Percentiles rank a stretch among this genome's conserved stretches.
Conservation (phyloP, 345 rosid species). For the Abelmoschus esculentus region DNA sequence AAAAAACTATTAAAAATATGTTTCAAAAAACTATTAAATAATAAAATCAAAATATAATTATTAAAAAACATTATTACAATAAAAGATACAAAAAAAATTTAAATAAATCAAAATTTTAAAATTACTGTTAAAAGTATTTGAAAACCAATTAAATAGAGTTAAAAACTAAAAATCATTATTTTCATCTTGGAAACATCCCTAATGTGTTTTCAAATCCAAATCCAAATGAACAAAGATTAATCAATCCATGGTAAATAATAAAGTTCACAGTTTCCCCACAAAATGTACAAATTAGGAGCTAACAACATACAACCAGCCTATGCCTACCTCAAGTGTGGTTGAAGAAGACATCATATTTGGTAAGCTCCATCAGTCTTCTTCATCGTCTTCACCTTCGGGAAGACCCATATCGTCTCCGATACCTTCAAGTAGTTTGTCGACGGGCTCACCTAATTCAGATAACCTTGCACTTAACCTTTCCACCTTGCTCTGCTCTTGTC, state of each 20-base stretch:
- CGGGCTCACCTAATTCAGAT: conserved; percentile 81
- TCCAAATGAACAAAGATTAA: conserved; percentile 7
- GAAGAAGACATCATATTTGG: background rate
- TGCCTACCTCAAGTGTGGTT: background rate
- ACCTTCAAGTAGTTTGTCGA: conserved; percentile 73
- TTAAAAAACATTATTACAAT: too few relatives aligned
- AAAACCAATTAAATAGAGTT: too few relatives aligned
- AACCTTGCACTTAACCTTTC: conserved; percentile 70
- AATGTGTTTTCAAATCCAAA: conserved; percentile 3
- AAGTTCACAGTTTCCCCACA: conserved; percentile 21
- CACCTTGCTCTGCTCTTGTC: conserved; percentile 95
- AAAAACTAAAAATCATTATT: too few relatives aligned
- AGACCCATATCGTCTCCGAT: conserved; percentile 77
- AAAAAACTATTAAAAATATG: too few relatives aligned
- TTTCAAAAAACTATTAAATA: too few relatives aligned
- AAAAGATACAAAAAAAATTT: too few relatives aligned
- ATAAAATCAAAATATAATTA: too few relatives aligned
- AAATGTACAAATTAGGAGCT: conserved; percentile 18
- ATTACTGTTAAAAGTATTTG: too few relatives aligned
- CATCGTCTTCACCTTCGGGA: conserved; percentile 62
- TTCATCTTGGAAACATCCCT: too few relatives aligned
- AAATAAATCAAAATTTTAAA: too few relatives aligned
- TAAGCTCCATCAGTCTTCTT: conserved; percentile 32
- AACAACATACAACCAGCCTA: conserved; percentile 10
- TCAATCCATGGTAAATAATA: conserved; percentile 3